phyloP scores from a whole-genome alignment of 108 stramenopile species.

The Nannochloropsis salina region DNA sequence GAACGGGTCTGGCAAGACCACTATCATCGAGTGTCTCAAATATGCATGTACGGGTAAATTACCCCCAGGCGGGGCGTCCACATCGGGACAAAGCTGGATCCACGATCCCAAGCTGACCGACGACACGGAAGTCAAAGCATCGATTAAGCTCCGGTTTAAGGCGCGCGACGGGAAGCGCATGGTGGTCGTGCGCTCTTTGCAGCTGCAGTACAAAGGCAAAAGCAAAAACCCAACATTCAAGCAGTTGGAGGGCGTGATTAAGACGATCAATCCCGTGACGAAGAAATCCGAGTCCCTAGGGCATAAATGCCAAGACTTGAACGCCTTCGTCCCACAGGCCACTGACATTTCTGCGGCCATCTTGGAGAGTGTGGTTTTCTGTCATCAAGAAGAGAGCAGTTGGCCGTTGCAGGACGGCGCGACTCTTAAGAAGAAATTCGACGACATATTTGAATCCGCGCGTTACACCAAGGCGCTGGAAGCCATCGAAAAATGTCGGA shows the following conservation, averaged over 20 bases:
- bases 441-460: slow-evolving; percentile 98
- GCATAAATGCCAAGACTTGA: slow-evolving; percentile 83
- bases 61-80: slow-evolving; percentile 68
- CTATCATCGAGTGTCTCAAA: slow-evolving; percentile 97
- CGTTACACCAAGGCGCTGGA: slow-evolving; percentile 92
- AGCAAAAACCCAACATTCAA: slow-evolving; percentile 67
- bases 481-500: slow-evolving; percentile 70
- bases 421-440: slow-evolving; percentile 95
- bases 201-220: slow-evolving; percentile 76
- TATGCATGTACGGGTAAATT: slow-evolving; percentile 86
- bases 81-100: slow-evolving; percentile 37
- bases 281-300: slow-evolving; percentile 40
- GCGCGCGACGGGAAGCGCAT: slow-evolving; percentile 61
- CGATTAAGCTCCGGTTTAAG: slow-evolving; percentile 72
- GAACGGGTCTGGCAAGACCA: slow-evolving; percentile 84
- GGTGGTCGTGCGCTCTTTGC: slow-evolving; percentile 83
- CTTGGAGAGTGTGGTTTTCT: slow-evolving; percentile 89
- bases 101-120: slow-evolving; percentile 75
- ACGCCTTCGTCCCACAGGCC: slow-evolving; percentile 52
- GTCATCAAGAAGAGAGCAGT: slow-evolving; percentile 79
- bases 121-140: slow-evolving; percentile 57
- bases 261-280: slow-evolving; percentile 25
- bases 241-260: slow-evolving; percentile 78
- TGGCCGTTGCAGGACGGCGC: slow-evolving; percentile 83
- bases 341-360: slow-evolving; percentile 79